Conservation (phyloP, 495 filamentous ascomycete genomes). For the Cercophora sp. region DNA sequence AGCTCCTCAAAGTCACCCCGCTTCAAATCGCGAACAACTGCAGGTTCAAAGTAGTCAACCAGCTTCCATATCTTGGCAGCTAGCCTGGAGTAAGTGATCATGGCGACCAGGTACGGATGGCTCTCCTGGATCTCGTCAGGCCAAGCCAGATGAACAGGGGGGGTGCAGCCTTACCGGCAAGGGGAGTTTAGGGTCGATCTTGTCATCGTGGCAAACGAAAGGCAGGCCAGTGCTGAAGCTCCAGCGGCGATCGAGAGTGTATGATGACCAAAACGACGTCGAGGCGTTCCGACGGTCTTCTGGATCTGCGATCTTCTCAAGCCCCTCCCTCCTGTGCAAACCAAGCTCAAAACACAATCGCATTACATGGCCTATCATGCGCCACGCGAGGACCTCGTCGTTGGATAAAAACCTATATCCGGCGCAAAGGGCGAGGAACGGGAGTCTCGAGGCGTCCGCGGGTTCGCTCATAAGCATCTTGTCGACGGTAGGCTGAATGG, state of each 20-base stretch:
- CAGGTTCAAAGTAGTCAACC: constrained; percentile 52
- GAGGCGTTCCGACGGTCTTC: constrained; percentile 59
- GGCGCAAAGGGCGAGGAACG: constrained; percentile 69
- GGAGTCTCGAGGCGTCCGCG: constrained; percentile 63
- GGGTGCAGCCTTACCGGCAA: constrained; percentile 58
- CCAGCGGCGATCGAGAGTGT: constrained; percentile 77
- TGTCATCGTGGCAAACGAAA: constrained; percentile 75
- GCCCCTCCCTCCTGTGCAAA: constrained; percentile 68
- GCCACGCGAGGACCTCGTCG: constrained; percentile 76
- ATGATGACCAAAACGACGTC: constrained; percentile 75
- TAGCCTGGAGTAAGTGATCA: constrained; percentile 73
- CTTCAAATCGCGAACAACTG: constrained; percentile 48
- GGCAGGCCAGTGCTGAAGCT: constrained; percentile 77
- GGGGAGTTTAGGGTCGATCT: constrained; percentile 74
- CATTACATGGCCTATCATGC: constrained; percentile 69
- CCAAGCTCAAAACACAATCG: constrained; percentile 78
- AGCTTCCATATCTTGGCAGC: constrained; percentile 76
- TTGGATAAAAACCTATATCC: constrained; percentile 82
- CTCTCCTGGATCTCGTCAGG: constrained; percentile 49
- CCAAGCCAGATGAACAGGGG: not conserved
- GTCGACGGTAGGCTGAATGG: constrained; percentile 64
- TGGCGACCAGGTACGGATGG: constrained; percentile 67
- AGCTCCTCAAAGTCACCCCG: constrained; percentile 67
- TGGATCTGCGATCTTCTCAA: constrained; percentile 60
- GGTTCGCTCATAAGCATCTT: constrained; percentile 62